Base-by-base conservation (phyloP, 2,329 filamentous ascomycete genomes). In the Talaromyces rugulosus region DNA sequence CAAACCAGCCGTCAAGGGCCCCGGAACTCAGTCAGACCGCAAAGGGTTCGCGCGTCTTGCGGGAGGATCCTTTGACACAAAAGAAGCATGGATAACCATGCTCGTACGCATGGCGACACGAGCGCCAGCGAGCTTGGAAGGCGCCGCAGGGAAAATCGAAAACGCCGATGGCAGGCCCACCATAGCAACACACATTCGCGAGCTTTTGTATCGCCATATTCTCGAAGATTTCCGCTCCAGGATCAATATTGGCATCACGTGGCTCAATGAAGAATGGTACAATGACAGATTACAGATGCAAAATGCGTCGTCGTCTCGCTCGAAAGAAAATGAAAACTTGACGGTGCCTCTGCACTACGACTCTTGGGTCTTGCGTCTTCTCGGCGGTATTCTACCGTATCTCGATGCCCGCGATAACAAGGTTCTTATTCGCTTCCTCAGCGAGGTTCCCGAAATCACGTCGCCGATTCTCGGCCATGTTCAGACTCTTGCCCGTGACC, bases 211-310 rank as follows among this genome's bases (percentile, higher is more conserved):
- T 75, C 83, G 86, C 59, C 97, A 96, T 73, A 85, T 98, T 55
- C 85, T 98, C 65, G 92, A 96, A 66, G 94, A 98, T 72, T 99
- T 96, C 78, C 87, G 94, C 60, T 88, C 85, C 65, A 88, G 95
- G 51, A 93, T 98, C 65, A 93, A 96, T 67, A 85, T 95, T 27
- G 94, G 92, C 1, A 92, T 98, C 58, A 88, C 89, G 7, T 99
- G 95, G 95, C 83, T 99, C 16, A 96, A 89, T 69, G 95, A 99
- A 75, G 95, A 99, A 77, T 99, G 95, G 94, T 98, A 96, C 76
- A 96, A 93, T 69, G 94, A 98, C 74, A 87, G 82, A 51, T 76
- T 92, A 34, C 79, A 83, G 59, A 72, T 78, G 52, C 78, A 77
- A 63, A 68, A 72, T 57, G 74, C 77, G 79, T 66, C 78, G 74